These are phyloP conservation scores for Aphanomyces astaci DNA, from an alignment of 352 stramenopile genomes.

Conservation along the genomic window DNA sequence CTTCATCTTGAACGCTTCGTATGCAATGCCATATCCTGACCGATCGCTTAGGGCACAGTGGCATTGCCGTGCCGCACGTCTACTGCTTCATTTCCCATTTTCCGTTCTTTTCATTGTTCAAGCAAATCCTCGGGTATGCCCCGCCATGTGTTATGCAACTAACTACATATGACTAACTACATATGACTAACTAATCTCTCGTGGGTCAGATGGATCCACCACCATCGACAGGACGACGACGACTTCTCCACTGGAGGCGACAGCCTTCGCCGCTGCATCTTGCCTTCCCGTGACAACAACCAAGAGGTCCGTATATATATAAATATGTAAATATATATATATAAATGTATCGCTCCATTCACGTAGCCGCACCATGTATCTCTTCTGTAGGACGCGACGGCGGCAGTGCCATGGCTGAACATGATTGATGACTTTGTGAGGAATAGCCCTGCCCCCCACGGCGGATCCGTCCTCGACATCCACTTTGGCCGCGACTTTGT, in stretches of 20 bases:
- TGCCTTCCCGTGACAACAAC: not conserved
- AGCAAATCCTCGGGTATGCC: conserved; percentile 65
- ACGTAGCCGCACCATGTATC: not conserved
- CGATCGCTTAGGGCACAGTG: not conserved
- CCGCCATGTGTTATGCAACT: too few relatives aligned
- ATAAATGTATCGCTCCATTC: too few relatives aligned
- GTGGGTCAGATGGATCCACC: conserved; percentile 51
- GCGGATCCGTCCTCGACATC: conserved; percentile 36
- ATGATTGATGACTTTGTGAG: conserved; percentile 34
- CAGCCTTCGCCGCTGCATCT: not conserved
- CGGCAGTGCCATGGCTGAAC: not conserved
- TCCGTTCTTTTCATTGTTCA: conserved; percentile 76
- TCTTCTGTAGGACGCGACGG: not conserved
- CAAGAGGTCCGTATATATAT: too few relatives aligned
- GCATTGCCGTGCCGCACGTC: conserved; percentile 33
- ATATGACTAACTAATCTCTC: too few relatives aligned
- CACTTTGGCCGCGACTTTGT: conserved; percentile 39
- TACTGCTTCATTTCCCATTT: conserved; percentile 74
- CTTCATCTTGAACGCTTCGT: not conserved
- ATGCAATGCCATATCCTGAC: not conserved
- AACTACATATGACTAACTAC: too few relatives aligned
- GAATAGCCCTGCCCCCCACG: conserved; percentile 26
- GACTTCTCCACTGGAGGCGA: not conserved
- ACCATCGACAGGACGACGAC: not conserved
- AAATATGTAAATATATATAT: too few relatives aligned